A percentile compares a stretch with the other conserved stretches of the same genome.
phyloP scores from a whole-genome alignment of 768 basidiomycete species.

The Mycena rebaudengoi region DNA sequence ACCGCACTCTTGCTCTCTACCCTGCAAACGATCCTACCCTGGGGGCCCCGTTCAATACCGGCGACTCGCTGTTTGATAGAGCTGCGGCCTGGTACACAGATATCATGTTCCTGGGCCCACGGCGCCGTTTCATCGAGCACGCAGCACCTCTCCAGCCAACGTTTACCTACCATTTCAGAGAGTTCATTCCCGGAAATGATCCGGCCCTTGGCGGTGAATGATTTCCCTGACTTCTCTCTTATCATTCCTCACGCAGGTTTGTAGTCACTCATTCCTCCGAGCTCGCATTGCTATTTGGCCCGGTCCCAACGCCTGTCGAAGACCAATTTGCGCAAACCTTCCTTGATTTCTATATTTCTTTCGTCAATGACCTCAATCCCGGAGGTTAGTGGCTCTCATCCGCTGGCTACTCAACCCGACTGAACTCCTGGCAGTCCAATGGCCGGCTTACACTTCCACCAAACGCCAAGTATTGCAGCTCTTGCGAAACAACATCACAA shows the following conservation, averaged over 20 bases:
- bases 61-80: slow-evolving; percentile 67
- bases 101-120: slow-evolving; percentile 60
- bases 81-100: slow-evolving; percentile 67
- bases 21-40: slow-evolving; percentile 57
- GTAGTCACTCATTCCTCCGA: slow-evolving; percentile 62
- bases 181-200: slow-evolving; percentile 65
- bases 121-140: slow-evolving; percentile 59
- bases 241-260: too few relatives aligned
- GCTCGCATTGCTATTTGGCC: slow-evolving; percentile 57
- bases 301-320: slow-evolving; percentile 52
- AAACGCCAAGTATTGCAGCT: slow-evolving; percentile 53
- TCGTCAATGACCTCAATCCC: slow-evolving; percentile 63
- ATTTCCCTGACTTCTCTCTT: background rate
- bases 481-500: slow-evolving; percentile 57
- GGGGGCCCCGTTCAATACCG: slow-evolving; percentile 64
- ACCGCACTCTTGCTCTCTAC: slow-evolving; percentile 49
- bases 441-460: slow-evolving; percentile 52
- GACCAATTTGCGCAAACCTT: slow-evolving; percentile 54
- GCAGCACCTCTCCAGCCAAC: slow-evolving; percentile 56
- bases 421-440: slow-evolving; percentile 43
- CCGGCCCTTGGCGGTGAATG: slow-evolving; percentile 54
- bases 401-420: background rate
- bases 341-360: slow-evolving; percentile 64
- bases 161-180: slow-evolving; percentile 63
- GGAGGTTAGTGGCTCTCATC: slow-evolving; percentile 48